Base-by-base conservation (phyloP, 2,329 filamentous ascomycete species). In the Xylariaceae sp. region DNA sequence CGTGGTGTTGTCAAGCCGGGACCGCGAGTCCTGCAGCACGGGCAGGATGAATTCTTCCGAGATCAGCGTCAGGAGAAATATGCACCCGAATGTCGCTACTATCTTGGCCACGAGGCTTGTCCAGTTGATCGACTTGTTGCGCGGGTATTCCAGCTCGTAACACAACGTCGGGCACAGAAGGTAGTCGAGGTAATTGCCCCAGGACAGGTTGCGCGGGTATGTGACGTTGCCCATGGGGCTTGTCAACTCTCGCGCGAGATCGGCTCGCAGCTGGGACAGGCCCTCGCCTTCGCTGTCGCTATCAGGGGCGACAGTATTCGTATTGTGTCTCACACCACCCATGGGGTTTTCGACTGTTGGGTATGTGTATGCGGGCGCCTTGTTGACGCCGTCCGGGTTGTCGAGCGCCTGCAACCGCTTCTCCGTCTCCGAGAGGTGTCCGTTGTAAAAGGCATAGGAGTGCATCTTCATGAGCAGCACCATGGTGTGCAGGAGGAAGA, bases 391-490 rank as follows among this genome's bases (percentile, higher is more conserved):
- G n/a, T 76, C 74, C 2, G 88, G 88, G 40, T 76, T 66, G 61
- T 98, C 92, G 23, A 98, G 80, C 28, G 79, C 79, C 40, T 76
- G 78, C 9, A 98, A 72, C 9, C 88, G 82, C 57, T 83, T 81
- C 61, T 94, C 78, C 0, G 88, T 94, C 61, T 92, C 87, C 51
- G 84, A 86, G 12, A 98, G 71, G 62, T 98, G 92, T 9, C 92
- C 92, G 55, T 96, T 97, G 69, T 98, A 98, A 63, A 97, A 98
- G 16, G 88, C 85, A 58, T 95, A 98, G 5, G 89, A 96, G 62
- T 98, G 92, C 80, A 97, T 92, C 71, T 98, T 98, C 92, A 98
- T 98, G 35, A 96, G 79, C 14, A 98, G 73, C 6, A 87, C 83
- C 64, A 98, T 79, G 30, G 88, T 83, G 63, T 98, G 92, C 23